Conservation (phyloP, 2,329 filamentous ascomycete species). For the Thielaviopsis musarum region DNA sequence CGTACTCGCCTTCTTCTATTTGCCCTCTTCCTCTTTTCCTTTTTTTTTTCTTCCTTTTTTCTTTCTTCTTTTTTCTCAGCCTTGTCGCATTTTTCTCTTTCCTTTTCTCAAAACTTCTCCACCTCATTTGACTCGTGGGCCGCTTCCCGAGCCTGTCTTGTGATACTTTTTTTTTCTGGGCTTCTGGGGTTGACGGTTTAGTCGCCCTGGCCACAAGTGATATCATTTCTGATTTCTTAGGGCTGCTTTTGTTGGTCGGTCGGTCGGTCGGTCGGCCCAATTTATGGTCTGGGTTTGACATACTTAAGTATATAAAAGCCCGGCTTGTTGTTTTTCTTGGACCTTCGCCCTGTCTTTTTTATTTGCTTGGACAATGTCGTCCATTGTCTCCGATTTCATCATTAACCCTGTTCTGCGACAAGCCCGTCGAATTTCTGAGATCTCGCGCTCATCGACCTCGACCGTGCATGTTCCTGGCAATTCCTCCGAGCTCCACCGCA, state of each 20-base stretch:
- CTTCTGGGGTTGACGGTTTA: not conserved
- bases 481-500: not conserved
- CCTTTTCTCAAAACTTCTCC: not conserved
- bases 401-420: constrained; percentile 51
- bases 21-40: not conserved
- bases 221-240: not conserved
- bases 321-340: not conserved
- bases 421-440: constrained; percentile 44
- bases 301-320: not conserved
- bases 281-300: not conserved
- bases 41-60: not conserved
- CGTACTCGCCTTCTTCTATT: not conserved
- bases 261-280: not conserved
- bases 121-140: not conserved
- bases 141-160: not conserved
- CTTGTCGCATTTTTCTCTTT: not conserved
- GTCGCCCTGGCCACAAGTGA: not conserved
- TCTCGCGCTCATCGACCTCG: constrained; percentile 20
- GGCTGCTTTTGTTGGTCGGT: not conserved
- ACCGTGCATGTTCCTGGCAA: not conserved
- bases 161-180: not conserved
- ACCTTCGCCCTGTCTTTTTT: not conserved
- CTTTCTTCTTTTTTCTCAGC: not conserved
- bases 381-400: constrained; percentile 46
- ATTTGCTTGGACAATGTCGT: constrained; percentile 32